Base-by-base conservation (phyloP, 345 rosid genomes). In the Toxicodendron radicans region DNA sequence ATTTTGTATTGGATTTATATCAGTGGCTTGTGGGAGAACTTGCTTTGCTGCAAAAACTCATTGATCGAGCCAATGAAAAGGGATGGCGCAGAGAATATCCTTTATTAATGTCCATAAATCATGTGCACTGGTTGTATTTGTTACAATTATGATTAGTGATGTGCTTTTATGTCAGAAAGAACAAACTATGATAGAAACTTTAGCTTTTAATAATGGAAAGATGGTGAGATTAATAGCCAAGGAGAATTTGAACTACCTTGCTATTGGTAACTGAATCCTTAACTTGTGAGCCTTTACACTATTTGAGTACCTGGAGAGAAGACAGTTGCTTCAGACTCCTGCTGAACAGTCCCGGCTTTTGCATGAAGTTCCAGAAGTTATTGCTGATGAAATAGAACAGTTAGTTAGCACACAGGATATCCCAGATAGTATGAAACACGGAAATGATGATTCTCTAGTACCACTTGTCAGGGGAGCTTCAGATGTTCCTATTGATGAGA, bases 11-110 rank as follows among this genome's bases (percentile, higher is more conserved):
- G 68, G 71, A 76, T 27, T 48, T 35, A 41, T 56, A 82, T 63
- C 83, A 94, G 98, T 89, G 97, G 97, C 79, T 94, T 79, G 79
- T 68, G 27, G 76, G 81, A 59, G 93, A 94, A 86, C 80, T 89
- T 74, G 81, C 77, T 64, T 68, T 81, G 80, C 78, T 94, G 75
- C 79, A 87, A 74, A 85, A 79, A 71, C 89, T 75, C 48, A 92
- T 94, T 73, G 85, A 83, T 73, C 87, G 76, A 76, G 94, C 97
- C 76, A 94, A 84, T 80, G 97, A 92, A 79, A 92, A 94, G 82
- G 97, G 98, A 65, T 88, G 91, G 96, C 92, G 93, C 65, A 88
- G 76, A 89, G 98, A 94, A 94, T 94, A 94, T 94, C 97, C 97
- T 91, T 87, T 74, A 41, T 3, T 75, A 58, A 12, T 73, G 24